A percentile compares a stretch with the other conserved stretches of the same genome.
Evolutionary conservation across 805 yeast species (phyloP).

Genomic region (Wickerhamiella sergipiensis): DNA sequence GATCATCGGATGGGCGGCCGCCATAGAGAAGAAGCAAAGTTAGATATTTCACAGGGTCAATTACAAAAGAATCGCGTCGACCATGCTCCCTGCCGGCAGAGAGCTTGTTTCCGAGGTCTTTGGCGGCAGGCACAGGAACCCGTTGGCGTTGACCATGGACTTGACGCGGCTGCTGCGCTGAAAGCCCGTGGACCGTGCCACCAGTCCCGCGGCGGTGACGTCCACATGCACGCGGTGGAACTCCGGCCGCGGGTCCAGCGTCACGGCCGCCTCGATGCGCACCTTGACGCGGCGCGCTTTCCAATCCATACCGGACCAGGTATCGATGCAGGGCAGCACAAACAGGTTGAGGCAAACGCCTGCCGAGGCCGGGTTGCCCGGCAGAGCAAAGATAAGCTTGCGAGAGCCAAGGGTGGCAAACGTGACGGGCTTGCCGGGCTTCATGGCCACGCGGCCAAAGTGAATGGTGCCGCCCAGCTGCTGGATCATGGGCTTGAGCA

Average conservation of each 20-base stretch:
- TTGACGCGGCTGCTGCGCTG: slow-evolving; percentile 39
- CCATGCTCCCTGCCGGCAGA: slow-evolving; percentile 10
- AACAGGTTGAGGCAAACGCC: slow-evolving; percentile 35
- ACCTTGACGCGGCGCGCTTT: slow-evolving; percentile 27
- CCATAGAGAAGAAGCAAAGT: no score
- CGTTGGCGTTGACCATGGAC: slow-evolving; percentile 36
- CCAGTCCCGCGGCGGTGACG: slow-evolving; percentile 18
- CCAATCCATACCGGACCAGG: slow-evolving; percentile 24
- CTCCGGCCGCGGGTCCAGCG: slow-evolving; percentile 38
- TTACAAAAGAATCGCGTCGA: slow-evolving; percentile 14
- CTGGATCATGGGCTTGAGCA: slow-evolving; percentile 37
- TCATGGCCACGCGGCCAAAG: slow-evolving; percentile 45
- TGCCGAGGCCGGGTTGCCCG: slow-evolving; percentile 47
- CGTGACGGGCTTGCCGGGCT: slow-evolving; percentile 47
- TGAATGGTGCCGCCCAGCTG: slow-evolving; percentile 33
- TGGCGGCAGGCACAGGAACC: slow-evolving; percentile 32
- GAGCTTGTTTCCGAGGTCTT: slow-evolving; percentile 1
- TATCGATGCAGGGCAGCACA: slow-evolving; percentile 33
- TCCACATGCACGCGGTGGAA: slow-evolving; percentile 33
- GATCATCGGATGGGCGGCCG: no score
- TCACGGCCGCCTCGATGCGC: slow-evolving; percentile 21
- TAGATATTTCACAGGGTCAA: no score
- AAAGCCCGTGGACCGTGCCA: slow-evolving; percentile 34
- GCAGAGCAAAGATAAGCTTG: slow-evolving; percentile 35
- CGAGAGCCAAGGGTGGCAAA: slow-evolving; percentile 31